Percentiles rank a stretch among this genome's conserved stretches.
Evolutionary conservation across 225 moss, liverwort and hornwort genomes (phyloP).

Genomic region (Bryoerythrophyllum caledonicum): DNA sequence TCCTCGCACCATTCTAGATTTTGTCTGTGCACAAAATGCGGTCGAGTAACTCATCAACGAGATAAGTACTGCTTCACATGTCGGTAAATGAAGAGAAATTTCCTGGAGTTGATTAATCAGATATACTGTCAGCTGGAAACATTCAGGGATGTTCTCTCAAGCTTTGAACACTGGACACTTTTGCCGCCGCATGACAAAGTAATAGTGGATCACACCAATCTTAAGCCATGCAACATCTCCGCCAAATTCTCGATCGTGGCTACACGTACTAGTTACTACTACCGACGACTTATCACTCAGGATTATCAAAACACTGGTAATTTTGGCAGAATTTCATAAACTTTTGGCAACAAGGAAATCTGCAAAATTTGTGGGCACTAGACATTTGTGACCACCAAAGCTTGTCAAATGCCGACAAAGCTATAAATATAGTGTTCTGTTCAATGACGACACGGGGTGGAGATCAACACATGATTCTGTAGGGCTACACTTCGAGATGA

Average conservation of each 20-base stretch:
- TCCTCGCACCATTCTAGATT: background rate
- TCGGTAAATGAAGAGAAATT: background rate
- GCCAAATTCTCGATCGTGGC: background rate
- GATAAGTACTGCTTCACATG: too few species aligned
- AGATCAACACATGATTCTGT: too few species aligned
- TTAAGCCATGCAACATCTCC: background rate
- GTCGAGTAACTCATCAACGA: background rate
- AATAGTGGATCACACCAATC: background rate
- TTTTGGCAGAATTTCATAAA: too few species aligned
- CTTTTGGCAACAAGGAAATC: too few species aligned
- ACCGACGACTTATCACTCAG: slow-evolving; percentile 7
- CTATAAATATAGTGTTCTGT: background rate
- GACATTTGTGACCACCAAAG: too few species aligned
- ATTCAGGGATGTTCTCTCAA: background rate
- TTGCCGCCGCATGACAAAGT: background rate
- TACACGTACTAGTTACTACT: too few species aligned
- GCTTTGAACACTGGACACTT: background rate
- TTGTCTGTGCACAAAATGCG: background rate
- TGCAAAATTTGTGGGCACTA: too few species aligned
- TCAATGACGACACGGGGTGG: background rate
- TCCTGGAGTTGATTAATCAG: background rate
- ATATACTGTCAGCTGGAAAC: background rate
- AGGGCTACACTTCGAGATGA: too few species aligned
- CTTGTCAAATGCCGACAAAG: too few species aligned
- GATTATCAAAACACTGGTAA: too few species aligned